Conservation (phyloP, 768 basidiomycete species). For the Boletellus ananas region DNA sequence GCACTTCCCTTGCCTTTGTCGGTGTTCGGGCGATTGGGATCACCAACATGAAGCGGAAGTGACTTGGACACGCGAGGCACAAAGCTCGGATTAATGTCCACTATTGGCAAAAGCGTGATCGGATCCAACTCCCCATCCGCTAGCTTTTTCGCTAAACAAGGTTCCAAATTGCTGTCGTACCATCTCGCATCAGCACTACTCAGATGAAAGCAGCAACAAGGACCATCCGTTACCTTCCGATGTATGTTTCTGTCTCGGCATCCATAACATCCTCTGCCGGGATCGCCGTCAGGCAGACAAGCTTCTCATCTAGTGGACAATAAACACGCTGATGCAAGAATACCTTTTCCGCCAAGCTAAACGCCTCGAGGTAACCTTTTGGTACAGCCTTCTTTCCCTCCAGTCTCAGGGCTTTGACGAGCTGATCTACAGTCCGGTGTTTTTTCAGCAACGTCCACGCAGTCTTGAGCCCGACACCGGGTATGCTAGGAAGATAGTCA, state of each 20-base stretch:
- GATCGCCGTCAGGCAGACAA: constrained; percentile 68
- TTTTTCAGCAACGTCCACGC: constrained; percentile 79
- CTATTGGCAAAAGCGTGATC: constrained; percentile 60
- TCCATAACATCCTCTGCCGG: constrained; percentile 53
- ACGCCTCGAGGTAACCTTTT: constrained; percentile 66
- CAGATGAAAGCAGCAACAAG: constrained; percentile 1
- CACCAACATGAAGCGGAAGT: constrained; percentile 30
- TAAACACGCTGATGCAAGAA: constrained; percentile 94
- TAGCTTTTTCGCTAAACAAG: constrained; percentile 58
- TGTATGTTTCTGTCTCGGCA: constrained; percentile 62
- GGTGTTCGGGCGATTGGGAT: constrained; percentile 24
- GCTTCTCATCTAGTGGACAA: constrained; percentile 58
- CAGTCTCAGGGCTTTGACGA: constrained; percentile 65
- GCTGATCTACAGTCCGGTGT: constrained; percentile 83
- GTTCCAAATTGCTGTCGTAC: constrained; percentile 55
- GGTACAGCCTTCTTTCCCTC: constrained; percentile 88
- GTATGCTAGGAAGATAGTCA: constrained; percentile 88
- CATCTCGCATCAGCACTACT: background rate
- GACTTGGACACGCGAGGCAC: constrained; percentile 50
- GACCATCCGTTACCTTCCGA: constrained; percentile 51
- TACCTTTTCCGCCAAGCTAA: constrained; percentile 81
- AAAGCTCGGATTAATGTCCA: constrained; percentile 73
- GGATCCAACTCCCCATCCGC: constrained; percentile 73
- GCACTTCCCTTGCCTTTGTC: constrained; percentile 49
- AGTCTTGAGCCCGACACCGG: constrained; percentile 91